Base-by-base conservation (phyloP, 2,329 filamentous ascomycete species). In the Trichophyton verrucosum region DNA sequence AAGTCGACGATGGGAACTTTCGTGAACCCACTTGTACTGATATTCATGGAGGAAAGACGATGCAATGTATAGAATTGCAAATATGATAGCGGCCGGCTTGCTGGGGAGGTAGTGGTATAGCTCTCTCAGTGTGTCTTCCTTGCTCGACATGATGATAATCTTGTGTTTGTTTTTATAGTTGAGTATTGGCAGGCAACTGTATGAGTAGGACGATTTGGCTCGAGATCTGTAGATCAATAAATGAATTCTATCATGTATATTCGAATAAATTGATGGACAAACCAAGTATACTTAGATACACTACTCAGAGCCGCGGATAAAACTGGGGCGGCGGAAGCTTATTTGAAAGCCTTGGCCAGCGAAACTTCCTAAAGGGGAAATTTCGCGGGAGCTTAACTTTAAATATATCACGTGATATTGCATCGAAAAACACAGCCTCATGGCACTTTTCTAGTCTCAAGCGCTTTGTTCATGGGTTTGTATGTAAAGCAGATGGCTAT, bases 1-100 rank as follows among this genome's bases (percentile, higher is more conserved):
- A 24, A 22, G 8, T 7, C 2, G 13, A 7, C 9, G 4, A 11
- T 15, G 15, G 33, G n/a, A 24, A 30, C 33, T 17, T 4, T 22
- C 5, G 13, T 40, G 22, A 24, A 59, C 44, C 8, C 30, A 59
- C 57, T 42, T 46, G 33, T 59, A 59, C 17, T 59, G 57, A 59
- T 24, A 13, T 20, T 59, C 57, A 13, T 59, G 57, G 27, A 59
- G 42, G 17, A 59, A 13, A 11, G 44, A 44, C 20, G 57, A 59
- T n/a, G 42, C 38, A 27, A 38, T 42, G 22, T 59, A 59, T 30
- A 59, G 57, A 24, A 59, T 30, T 17, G 57, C 57, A 30, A 59
- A 59, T 40, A 59, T 49, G 15, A 59, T 30, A 22, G 57, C 57
- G 17, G 57, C 57, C 2, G 57, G 20, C 11, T 59, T 59, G 42